Evolutionary conservation across 192 early-diverging fungal genomes (phyloP), one percentile per base, ranked within the genome.

Genomic region (Backusella sp.): DNA sequence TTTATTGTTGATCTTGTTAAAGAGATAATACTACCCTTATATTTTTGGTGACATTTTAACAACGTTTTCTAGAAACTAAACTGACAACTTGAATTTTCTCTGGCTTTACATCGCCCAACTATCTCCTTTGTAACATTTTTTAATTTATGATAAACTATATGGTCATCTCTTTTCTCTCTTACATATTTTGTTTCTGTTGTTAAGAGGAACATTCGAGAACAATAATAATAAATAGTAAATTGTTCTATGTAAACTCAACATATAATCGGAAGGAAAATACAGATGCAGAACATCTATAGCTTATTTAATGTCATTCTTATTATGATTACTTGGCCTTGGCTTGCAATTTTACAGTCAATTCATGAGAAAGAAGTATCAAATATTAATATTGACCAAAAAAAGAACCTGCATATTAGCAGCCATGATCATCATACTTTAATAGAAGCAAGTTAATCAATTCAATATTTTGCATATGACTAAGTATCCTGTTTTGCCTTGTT

Each of bases 401-500:
- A 39, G 15, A 44, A 56, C 53, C 53, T 56, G 53, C 53, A 56
- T 56, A 56, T 56, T 56, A 21, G 8, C 8, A 56, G 53, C 21
- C 21, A 56, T 56, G 53, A 56, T 56, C 53, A 56, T 56, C 53
- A 21, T 56, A 26, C 53, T 56, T 56, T 56, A 56, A 56, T 56
- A 56, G 53, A 56, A 56, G 53, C 53, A 56, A 56, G 53, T 56
- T 56, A 56, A 56, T 56, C 53, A 56, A 21, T 56, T 21, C 53
- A 56, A 56, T 56, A 56, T 56, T 56, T 56, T 56, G 53, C 53
- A 56, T 56, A 56, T 56, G 21, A 56, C 53, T 56, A 56, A 56
- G n/a, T 9, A 23, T 21, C 19, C 19, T 21, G 7, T 56, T 56
- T 56, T 56, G 21, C 5, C 21, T 56, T 21, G 21, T 56, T 56